A percentile compares a stretch with the other conserved stretches of the same genome.
Conservation (phyloP, 2,329 filamentous ascomycete species). For the Exophiala sp. region DNA sequence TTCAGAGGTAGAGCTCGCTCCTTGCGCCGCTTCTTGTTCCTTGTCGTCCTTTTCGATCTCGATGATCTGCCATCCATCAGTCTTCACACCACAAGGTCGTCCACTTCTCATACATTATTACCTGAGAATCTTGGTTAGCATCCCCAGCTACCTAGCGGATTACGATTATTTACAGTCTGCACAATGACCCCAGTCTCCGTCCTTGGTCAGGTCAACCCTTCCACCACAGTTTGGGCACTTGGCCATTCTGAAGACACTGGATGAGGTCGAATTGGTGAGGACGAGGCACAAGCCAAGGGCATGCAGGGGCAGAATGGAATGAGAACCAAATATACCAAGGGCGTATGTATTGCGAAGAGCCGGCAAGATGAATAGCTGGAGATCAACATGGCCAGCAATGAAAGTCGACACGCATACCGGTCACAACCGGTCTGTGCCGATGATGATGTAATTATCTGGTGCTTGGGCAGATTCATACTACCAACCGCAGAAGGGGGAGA, state of each 20-base stretch:
- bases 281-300: not conserved
- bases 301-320: no score
- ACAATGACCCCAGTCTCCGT: slow-evolving; percentile 27
- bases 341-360: no score
- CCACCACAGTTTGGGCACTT: slow-evolving; percentile 25
- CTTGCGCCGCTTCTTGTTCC: slow-evolving; percentile 2
- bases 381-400: no score
- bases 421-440: no score
- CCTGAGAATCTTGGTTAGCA: not conserved
- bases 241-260: slow-evolving; percentile 9
- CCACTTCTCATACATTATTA: slow-evolving; percentile 15
- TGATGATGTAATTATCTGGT: not conserved
- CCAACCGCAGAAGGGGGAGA: not conserved
- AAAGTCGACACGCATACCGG: no score
- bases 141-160: not conserved
- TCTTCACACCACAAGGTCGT: not conserved
- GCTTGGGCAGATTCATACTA: not conserved
- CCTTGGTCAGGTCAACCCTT: slow-evolving; percentile 24
- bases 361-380: no score
- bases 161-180: slow-evolving; percentile 19
- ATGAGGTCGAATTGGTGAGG: not conserved
- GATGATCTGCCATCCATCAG: slow-evolving; percentile 9
- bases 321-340: not conserved
- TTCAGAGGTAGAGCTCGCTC: not conserved
- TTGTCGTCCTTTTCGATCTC: slow-evolving; percentile 17